Evolutionary conservation across 495 filamentous ascomycete species (phyloP), one percentile per base, ranked within the genome.

Genomic region (Aspergillus haitiensis): DNA sequence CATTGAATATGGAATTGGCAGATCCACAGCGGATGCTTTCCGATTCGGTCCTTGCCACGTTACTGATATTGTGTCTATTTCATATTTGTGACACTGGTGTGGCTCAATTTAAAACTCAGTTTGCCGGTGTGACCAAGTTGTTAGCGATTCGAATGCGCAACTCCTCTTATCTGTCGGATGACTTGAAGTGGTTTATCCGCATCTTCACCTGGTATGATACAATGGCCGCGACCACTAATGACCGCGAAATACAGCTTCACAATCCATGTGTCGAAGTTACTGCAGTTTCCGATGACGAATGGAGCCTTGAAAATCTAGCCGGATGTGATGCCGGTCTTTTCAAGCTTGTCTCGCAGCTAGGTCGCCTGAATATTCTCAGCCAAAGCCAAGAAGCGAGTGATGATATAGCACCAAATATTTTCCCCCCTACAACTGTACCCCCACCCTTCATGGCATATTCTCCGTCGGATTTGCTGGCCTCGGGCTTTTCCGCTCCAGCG

Each of bases 181-280:
- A 91, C 54, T 84, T 90, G 34, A 87, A 85, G 44, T 98, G 93
- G 93, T 92, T 97, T 78, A 91, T 96, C 60, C 87, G 91, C n/a
- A 86, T 97, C 67, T 97, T 97, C 67, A 94, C 92, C 13, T 97
- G 92, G 84, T 91, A 95, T 64, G 93, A 97, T 70, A 92, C 91
- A n/a, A 89, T 97, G 77, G 92, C 90, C 0, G 90, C 91, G 32
- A 91, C 89, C 49, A 88, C 96, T 58, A 97, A 97, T 65, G 90
- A 97, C 69, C 85, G 93, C 56, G 93, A 97, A 70, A 84, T 89
- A n/a, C 90, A 96, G 67, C 82, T 98, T 32, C 86, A 86, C 56
- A 87, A 86, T 12, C 81, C 79, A 27, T 85, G 84, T 55, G 69
- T 90, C 31, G 86, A 90, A 55, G 85, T 88, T 73, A 78, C 84